These are phyloP conservation scores for Lasiodiplodia gonubiensis DNA, from an alignment of 2,329 filamentous ascomycete genomes.

Conservation along the genomic window DNA sequence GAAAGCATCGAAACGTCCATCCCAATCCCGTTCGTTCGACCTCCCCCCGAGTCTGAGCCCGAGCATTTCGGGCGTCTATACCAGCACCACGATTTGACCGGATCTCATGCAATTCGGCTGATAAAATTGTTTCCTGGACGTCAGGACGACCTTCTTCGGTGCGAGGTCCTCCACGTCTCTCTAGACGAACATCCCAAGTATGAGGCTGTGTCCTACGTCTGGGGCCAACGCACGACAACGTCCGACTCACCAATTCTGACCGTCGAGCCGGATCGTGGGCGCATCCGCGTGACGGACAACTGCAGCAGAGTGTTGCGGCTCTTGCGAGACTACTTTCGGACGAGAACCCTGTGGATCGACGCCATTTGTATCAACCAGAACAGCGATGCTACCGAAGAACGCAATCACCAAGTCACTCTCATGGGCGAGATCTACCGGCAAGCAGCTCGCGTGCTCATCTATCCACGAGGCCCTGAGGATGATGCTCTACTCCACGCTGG, in stretches of 20 bases:
- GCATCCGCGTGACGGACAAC: background rate
- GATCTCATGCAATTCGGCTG: background rate
- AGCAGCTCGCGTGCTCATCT: background rate
- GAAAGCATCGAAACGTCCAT: too few relatives aligned
- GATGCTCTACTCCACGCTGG: background rate
- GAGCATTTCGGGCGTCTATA: background rate
- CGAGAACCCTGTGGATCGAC: background rate
- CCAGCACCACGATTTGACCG: background rate
- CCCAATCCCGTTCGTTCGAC: too few relatives aligned
- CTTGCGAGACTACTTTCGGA: background rate
- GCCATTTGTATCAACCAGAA: background rate
- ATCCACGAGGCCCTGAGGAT: background rate
- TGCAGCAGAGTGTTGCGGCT: background rate
- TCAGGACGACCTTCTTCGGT: background rate
- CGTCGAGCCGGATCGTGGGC: background rate
- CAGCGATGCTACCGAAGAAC: background rate
- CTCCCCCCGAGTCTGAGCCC: too few relatives aligned
- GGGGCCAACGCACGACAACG: background rate
- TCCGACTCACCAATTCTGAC: background rate
- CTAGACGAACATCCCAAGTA: background rate
- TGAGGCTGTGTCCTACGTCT: background rate
- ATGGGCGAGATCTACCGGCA: background rate
- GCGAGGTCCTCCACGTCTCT: background rate
- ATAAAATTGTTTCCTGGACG: background rate
- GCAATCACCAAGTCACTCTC: background rate